Evolutionary conservation across 176 grass and related monocot species (phyloP).

Genomic region (Cenchrus fungigraminus): DNA sequence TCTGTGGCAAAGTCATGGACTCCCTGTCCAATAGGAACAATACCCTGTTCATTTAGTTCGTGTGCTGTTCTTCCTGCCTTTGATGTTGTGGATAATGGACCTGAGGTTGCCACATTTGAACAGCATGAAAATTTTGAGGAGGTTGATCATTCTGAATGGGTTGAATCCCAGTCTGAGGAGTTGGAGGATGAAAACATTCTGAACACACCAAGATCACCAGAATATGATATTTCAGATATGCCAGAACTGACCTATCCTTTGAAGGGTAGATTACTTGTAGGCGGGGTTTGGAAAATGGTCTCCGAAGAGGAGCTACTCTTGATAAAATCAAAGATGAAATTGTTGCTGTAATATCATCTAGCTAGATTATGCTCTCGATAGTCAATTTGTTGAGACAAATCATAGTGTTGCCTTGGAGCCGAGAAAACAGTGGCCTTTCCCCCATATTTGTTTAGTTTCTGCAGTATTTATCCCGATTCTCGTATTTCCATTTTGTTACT

Average conservation of each 20-base stretch:
- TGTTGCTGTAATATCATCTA: conserved; percentile 37
- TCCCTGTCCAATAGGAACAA: conserved; percentile 75
- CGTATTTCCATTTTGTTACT: background rate
- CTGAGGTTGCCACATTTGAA: background rate
- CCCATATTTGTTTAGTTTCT: background rate
- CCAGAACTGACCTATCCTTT: conserved; percentile 30
- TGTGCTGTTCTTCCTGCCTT: conserved; percentile 69
- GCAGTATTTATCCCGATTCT: background rate
- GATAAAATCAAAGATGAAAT: conserved; percentile 44
- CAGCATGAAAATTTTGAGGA: conserved; percentile 33
- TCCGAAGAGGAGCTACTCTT: conserved; percentile 55
- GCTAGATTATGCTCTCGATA: background rate
- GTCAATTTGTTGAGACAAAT: background rate
- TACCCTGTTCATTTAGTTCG: conserved; percentile 91
- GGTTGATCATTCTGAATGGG: conserved; percentile 36
- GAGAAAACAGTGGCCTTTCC: background rate
- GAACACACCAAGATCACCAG: conserved; percentile 45
- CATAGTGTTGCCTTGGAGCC: background rate
- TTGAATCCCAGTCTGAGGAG: conserved; percentile 18
- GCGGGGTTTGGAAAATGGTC: conserved; percentile 64
- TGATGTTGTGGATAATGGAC: conserved; percentile 31
- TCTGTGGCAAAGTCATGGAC: conserved; percentile 70
- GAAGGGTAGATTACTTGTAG: conserved; percentile 57
- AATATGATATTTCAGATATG: conserved; percentile 40
- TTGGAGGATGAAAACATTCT: conserved; percentile 26